phyloP scores from a whole-genome alignment of 108 stramenopile species.

The Mediolabrus comicus region DNA sequence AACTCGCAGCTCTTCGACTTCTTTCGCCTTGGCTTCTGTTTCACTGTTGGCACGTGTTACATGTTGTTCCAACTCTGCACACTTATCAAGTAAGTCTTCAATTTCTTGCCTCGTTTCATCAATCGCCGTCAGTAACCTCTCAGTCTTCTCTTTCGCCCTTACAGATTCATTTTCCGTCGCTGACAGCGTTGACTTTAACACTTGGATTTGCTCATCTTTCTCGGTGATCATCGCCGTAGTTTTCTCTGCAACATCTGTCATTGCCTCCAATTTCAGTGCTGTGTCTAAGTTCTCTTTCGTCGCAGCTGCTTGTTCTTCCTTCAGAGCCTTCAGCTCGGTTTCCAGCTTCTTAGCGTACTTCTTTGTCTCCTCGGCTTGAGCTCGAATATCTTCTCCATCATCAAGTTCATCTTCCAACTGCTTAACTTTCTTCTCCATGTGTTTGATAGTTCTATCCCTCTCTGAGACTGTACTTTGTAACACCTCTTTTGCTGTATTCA shows the following conservation, averaged over 20 bases:
- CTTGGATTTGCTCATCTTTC: slow-evolving; percentile 14
- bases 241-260: slow-evolving; percentile 5
- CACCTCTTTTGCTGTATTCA: not conserved
- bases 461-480: not conserved
- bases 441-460: slow-evolving; percentile 1
- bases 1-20: slow-evolving; percentile 16
- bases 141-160: slow-evolving; percentile 16
- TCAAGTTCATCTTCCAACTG: slow-evolving; percentile 33
- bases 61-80: slow-evolving; percentile 14
- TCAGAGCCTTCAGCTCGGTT: slow-evolving; percentile 5
- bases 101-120: slow-evolving; percentile 17
- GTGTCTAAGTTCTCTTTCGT: slow-evolving; percentile 16
- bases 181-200: slow-evolving; percentile 3
- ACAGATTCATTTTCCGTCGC: slow-evolving; percentile 5
- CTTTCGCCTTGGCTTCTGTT: slow-evolving; percentile 3
- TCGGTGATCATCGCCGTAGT: not conserved
- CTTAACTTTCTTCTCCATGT: slow-evolving; percentile 30
- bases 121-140: slow-evolving; percentile 13
- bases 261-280: slow-evolving; percentile 8
- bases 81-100: slow-evolving; percentile 14
- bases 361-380: slow-evolving; percentile 25
- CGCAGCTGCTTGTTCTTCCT: not conserved
- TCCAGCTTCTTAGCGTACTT: slow-evolving; percentile 18
- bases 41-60: slow-evolving; percentile 9
- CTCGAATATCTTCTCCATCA: slow-evolving; percentile 16